A percentile compares a stretch with the other conserved stretches of the same genome.
phyloP scores from a whole-genome alignment of 2,329 filamentous ascomycete species.

The Chalaropsis ovoidea region DNA sequence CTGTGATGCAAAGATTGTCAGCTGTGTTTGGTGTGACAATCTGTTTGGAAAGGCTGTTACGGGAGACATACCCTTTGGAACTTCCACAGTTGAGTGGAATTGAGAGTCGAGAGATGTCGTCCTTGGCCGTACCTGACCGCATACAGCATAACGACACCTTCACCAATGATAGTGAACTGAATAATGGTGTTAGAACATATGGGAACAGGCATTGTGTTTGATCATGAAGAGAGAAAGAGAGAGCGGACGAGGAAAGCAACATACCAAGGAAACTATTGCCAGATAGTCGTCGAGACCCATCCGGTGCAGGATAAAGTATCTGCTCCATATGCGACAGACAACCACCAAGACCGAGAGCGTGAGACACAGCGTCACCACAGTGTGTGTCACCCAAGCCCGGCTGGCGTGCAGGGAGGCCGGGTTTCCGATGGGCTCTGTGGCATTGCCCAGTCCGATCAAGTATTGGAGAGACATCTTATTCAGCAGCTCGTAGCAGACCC shows the following conservation, averaged over 20 bases:
- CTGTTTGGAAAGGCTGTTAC: not conserved
- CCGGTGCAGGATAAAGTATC: slow-evolving; percentile 28
- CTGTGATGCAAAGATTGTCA: slow-evolving; percentile 25
- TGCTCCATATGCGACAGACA: slow-evolving; percentile 28
- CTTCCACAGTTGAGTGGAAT: slow-evolving; percentile 3
- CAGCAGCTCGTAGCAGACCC: not conserved
- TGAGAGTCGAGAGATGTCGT: slow-evolving; percentile 23
- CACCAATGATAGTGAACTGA: slow-evolving; percentile 18
- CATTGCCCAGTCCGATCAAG: not conserved
- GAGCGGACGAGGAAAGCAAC: not conserved
- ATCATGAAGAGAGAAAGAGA: not conserved
- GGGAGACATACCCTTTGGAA: slow-evolving; percentile 24
- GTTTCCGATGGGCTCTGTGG: not conserved
- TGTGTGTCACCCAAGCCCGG: slow-evolving; percentile 25
- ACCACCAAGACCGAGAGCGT: slow-evolving; percentile 27
- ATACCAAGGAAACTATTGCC: slow-evolving; percentile 29
- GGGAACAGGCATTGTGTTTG: not conserved
- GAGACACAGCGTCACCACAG: slow-evolving; percentile 27
- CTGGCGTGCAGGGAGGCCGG: slow-evolving; percentile 17
- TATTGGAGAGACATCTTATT: not conserved
- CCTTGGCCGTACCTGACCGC: slow-evolving; percentile 27
- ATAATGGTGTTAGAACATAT: slow-evolving; percentile 7
- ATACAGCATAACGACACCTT: slow-evolving; percentile 13
- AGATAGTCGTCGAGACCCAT: slow-evolving; percentile 30
- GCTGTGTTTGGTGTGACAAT: not conserved